Base-by-base conservation (phyloP, 2,329 filamentous ascomycete species). In the Ceratocystis cubensis region DNA sequence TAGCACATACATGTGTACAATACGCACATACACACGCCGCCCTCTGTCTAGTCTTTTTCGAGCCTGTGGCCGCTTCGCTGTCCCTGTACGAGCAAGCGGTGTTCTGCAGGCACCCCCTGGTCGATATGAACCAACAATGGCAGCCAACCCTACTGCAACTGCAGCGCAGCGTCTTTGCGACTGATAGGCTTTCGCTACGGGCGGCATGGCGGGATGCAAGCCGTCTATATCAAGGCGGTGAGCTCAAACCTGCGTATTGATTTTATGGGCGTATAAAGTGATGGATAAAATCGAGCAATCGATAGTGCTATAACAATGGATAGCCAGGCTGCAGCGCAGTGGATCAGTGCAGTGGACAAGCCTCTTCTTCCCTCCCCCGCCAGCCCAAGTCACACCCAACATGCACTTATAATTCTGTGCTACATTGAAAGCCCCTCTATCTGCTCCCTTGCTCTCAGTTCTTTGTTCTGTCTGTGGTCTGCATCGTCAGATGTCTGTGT, bases 181-280 rank as follows among this genome's bases (percentile, higher is more conserved):
- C n/a, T 50, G 45, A 8, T 48, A 20, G 45, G 45, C 45, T 48
- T 48, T 20, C 5, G 17, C 3, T 48, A 20, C 15, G 2, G 46
- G 17, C 46, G 46, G 46, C 46, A 22, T 30, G 20, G 50, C 8
- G 50, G 50, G 20, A 28, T 56, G 8, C 53, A 30, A 28, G 22
- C 22, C 22, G 53, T 57, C 53, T 57, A 57, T 57, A 57, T 57
- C 53, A 57, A 57, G 53, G 53, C 53, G 53, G 53, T 57, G 53
- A 28, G 53, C 53, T 50, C 46, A 22, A 50, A 7, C 33, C 33
- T 3, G 33, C 33, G 33, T 37, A 37, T 37, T 37, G 33, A 1
- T 28, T 13, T 37, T 3, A 37, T 37, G 33, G 10, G 10, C 8
- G 8, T 37, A 37, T 37, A 37, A 37, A 37, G 33, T 37, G 33